These are phyloP conservation scores for Nemania sp. DNA, from an alignment of 2,329 filamentous ascomycete genomes.

Conservation along the genomic window DNA sequence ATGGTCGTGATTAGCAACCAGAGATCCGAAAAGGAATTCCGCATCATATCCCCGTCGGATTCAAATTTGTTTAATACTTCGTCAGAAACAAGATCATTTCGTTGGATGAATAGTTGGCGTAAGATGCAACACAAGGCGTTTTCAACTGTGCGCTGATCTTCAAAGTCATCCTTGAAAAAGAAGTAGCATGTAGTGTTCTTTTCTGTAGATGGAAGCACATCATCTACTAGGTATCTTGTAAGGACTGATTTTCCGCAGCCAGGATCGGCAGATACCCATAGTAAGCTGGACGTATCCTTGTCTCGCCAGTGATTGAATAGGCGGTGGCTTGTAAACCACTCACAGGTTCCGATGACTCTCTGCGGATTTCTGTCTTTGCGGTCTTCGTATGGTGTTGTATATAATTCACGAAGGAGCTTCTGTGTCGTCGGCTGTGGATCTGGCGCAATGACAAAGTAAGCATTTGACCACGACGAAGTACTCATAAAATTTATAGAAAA, in stretches of 20 bases:
- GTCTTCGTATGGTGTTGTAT: too few relatives aligned
- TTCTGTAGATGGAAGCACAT: not conserved
- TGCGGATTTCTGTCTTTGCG: slow-evolving; percentile 7
- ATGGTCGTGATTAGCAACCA: slow-evolving; percentile 6
- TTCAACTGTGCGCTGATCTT: not conserved
- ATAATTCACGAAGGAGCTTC: too few relatives aligned
- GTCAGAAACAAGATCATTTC: not conserved
- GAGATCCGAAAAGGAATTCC: slow-evolving; percentile 5
- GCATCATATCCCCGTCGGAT: not conserved
- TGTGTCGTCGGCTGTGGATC: too few relatives aligned
- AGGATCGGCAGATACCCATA: slow-evolving; percentile 15
- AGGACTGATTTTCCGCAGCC: slow-evolving; percentile 17
- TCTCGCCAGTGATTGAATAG: not conserved
- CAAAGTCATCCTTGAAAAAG: slow-evolving; percentile 13
- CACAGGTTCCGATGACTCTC: slow-evolving; percentile 7
- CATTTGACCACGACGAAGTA: too few relatives aligned
- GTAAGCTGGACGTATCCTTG: not conserved
- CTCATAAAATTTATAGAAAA: too few relatives aligned
- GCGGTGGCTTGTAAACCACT: slow-evolving; percentile 3
- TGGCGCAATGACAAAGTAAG: too few relatives aligned
- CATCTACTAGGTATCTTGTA: slow-evolving; percentile 5
- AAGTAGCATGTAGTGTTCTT: slow-evolving; percentile 8
- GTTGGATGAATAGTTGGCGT: slow-evolving; percentile 7
- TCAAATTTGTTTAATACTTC: not conserved
- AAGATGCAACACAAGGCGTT: slow-evolving; percentile 4